Evolutionary conservation across 2,329 filamentous ascomycete species (phyloP), one percentile per base, ranked within the genome.

Genomic region (Fusarium coicis): DNA sequence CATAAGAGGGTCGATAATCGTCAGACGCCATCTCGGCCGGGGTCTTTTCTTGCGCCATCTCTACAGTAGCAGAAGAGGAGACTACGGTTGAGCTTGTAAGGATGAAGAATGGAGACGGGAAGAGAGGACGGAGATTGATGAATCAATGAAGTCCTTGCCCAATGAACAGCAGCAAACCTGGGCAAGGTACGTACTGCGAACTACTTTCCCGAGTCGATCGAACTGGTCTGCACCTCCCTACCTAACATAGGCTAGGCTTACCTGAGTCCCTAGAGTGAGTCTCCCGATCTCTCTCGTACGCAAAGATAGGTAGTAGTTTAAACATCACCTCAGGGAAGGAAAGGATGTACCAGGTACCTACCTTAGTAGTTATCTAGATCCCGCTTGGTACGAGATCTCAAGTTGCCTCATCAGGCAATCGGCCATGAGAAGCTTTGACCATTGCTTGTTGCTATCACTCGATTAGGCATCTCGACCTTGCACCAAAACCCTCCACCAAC

Each of bases 351-450:
- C 15, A 9, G 16, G 34, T 66, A 66, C 32, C 32, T 66, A 43
- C 39, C 39, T n/a, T n/a, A n/a, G n/a, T 40, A n/a, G n/a, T 39
- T 19, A 57, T 66, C 62, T 68, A 73, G 70, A 73, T 73, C 70
- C 67, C 71, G 55, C 58, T 55, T 43, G 53, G 63, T 66, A 61
- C 67, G 63, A 74, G 71, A 73, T 73, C 63, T 66, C 58, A 53
- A 68, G 46, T 72, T 74, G 54, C 71, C 62, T 74, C 66, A 72
- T 73, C 54, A 63, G 71, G 70, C 39, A 74, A 71, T 28, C 26
- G 23, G 30, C 26, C 30, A 30, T 53, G 39, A 23, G n/a, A 66
- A 70, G 66, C 60, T 72, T 72, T 68, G 63, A 54, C 68, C 68
- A 68, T 63, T 53, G 44, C 66, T 70, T 70, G 49, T 62, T 63